Conservation (phyloP, 345 rosid genomes). For the Ricinus communis region DNA sequence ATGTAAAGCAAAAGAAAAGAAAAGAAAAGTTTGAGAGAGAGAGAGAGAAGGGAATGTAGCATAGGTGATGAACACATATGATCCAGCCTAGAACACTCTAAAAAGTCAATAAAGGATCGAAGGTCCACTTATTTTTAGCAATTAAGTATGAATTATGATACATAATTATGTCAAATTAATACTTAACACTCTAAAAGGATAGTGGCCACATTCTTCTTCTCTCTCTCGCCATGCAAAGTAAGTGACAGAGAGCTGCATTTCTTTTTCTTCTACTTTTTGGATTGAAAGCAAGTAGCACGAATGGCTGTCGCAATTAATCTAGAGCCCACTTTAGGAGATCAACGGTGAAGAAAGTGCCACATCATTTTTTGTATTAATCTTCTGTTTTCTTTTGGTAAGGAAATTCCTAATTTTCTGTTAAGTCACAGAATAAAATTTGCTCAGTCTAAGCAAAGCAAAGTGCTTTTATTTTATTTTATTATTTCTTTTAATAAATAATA, state of each 20-base stretch:
- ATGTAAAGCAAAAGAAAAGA: no score
- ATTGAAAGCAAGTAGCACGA: not conserved
- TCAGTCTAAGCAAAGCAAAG: not conserved
- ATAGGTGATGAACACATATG: not conserved
- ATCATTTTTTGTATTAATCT: not conserved
- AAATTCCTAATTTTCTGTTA: not conserved
- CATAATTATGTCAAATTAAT: no score
- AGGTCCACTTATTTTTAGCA: not conserved
- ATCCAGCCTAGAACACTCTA: conserved; percentile 16
- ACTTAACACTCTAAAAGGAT: no score
- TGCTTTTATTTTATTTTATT: not conserved
- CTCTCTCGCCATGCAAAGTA: not conserved
- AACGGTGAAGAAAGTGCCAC: conserved; percentile 4
- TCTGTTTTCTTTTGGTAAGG: no score
- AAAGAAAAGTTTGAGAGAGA: not conserved
- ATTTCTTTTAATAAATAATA: no score
- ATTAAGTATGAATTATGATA: conserved; percentile 5
- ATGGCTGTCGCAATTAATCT: not conserved
- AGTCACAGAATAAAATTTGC: not conserved
- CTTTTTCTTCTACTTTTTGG: not conserved
- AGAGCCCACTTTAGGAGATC: not conserved
- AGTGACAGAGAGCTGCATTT: no score
- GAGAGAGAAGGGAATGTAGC: not conserved
- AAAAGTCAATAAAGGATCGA: not conserved
- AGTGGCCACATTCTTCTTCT: no score